Conservation (phyloP, 192 early-diverging fungal species). For the Glomus cerebriforme region DNA sequence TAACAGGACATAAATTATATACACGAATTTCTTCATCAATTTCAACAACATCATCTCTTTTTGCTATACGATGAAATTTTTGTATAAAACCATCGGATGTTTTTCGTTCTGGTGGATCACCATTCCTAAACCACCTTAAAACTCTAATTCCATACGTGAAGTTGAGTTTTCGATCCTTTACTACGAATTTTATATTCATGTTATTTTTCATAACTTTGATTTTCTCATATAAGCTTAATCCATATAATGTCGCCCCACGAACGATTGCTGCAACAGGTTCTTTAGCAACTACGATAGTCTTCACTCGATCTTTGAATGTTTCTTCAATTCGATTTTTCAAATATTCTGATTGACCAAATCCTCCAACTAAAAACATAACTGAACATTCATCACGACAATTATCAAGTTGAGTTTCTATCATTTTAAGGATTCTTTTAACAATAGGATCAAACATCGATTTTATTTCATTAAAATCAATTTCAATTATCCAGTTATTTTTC, state of each 20-base stretch:
- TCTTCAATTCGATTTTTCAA: conserved; percentile 55
- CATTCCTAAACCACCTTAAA: no score
- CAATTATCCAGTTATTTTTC: not conserved
- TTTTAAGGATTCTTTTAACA: conserved; percentile 49
- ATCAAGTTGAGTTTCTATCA: conserved; percentile 56
- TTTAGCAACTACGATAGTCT: conserved; percentile 52
- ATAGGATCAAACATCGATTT: conserved; percentile 56
- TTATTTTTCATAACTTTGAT: no score
- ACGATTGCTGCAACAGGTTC: conserved; percentile 55
- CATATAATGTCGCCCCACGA: conserved; percentile 56
- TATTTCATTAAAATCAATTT: not conserved
- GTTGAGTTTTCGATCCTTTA: no score
- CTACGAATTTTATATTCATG: no score
- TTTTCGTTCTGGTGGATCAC: no score
- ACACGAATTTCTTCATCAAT: not conserved
- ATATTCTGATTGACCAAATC: conserved; percentile 59
- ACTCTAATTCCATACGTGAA: no score
- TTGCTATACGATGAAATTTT: not conserved
- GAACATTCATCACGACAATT: conserved; percentile 40
- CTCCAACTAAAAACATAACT: conserved; percentile 60
- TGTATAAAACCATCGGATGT: no score
- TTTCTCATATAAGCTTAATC: conserved; percentile 2
- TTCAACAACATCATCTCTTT: not conserved
- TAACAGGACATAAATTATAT: not conserved
- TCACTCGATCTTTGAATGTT: conserved; percentile 48